Percentiles rank a stretch among this genome's conserved stretches.
These are phyloP conservation scores for Trichoderma koningiopsis DNA, from an alignment of 2,329 filamentous ascomycete species.

Conservation along the genomic window DNA sequence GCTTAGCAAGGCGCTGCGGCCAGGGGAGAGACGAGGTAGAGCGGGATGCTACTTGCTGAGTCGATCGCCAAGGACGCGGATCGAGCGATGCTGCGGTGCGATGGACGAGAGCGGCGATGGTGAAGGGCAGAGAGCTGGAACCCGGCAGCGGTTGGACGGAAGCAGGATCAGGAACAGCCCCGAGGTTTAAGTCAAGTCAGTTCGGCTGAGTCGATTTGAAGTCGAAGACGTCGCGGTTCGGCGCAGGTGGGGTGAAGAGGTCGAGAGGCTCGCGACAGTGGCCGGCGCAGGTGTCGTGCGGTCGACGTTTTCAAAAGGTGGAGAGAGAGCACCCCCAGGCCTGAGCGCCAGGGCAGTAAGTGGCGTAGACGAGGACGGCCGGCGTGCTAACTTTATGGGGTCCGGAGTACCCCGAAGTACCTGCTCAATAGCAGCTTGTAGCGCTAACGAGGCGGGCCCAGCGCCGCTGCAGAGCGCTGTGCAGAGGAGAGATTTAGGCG, in stretches of 20 bases:
- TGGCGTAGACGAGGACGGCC: slow-evolving; percentile 15
- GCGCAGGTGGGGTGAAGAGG: slow-evolving; percentile 23
- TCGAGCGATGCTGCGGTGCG: not conserved
- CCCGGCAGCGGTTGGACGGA: not conserved
- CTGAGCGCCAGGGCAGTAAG: slow-evolving; percentile 11
- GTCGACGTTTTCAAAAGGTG: slow-evolving; percentile 26
- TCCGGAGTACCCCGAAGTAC: slow-evolving; percentile 27
- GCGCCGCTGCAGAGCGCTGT: slow-evolving; percentile 15
- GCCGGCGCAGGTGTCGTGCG: slow-evolving; percentile 21
- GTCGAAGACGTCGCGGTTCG: slow-evolving; percentile 16
- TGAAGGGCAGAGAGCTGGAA: not conserved
- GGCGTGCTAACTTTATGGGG: slow-evolving; percentile 22
- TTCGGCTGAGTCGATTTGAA: slow-evolving; percentile 16
- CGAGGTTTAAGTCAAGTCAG: slow-evolving; percentile 18
- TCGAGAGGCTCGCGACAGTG: slow-evolving; percentile 13
- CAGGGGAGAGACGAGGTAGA: not conserved
- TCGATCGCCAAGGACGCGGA: not conserved
- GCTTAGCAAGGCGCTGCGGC: slow-evolving; percentile 1
- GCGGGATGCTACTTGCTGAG: not conserved
- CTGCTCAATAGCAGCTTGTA: not conserved
- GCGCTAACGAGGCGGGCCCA: not conserved
- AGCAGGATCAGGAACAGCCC: not conserved
- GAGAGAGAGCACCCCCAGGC: slow-evolving; percentile 7
- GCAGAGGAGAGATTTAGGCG: not conserved
- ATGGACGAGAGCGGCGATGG: not conserved